Evolutionary conservation across 495 filamentous ascomycete species (phyloP), one percentile per base, ranked within the genome.

Genomic region (Usnea hakonensis): DNA sequence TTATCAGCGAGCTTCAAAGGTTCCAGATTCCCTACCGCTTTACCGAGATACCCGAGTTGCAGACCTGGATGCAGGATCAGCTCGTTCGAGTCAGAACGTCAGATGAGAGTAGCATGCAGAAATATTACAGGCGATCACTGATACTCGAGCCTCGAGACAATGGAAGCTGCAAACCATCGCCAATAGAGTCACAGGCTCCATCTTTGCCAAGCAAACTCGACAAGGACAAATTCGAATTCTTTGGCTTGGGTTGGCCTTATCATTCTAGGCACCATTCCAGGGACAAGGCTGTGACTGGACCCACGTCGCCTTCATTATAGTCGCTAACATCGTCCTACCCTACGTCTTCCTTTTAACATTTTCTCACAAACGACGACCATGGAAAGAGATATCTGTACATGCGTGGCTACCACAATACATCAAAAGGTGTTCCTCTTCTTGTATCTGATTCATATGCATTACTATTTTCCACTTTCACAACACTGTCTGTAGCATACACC

Each of bases 11-110:
- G 67, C 81, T 97, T 14, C 94, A 97, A 73, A 86, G 94, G 32
- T 99, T 99, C 81, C 95, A 99, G 71, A 89, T 96, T 53, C 94
- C 95, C 1, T 96, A 99, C 69, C 85, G 87, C 21, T 81, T 99
- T 19, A 79, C 81, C 5, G 90, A 95, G 68, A 77, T 97, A 17
- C 84, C 90, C 0, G 95, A 97, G 67, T 79, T 99, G 68, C 93
- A 97, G 73, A 86, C 92, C 44, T 97, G 92, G 94, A 86, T 99
- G 73, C 84, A 93, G 66, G 80, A 83, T 17, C 87, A 97, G 73
- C 82, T 97, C 65, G 78, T 88, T 5, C 85, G 90, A 21, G 89
- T 96, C 23, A 88, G 89, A 10, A 86, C 86, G 30, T 85, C 82
- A 36, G 90, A 94, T 64, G 85, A 91, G 67, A 82, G 83, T 64